Evolutionary conservation across 306 rosid species (phyloP).

Genomic region (Vachellia collinsii): DNA sequence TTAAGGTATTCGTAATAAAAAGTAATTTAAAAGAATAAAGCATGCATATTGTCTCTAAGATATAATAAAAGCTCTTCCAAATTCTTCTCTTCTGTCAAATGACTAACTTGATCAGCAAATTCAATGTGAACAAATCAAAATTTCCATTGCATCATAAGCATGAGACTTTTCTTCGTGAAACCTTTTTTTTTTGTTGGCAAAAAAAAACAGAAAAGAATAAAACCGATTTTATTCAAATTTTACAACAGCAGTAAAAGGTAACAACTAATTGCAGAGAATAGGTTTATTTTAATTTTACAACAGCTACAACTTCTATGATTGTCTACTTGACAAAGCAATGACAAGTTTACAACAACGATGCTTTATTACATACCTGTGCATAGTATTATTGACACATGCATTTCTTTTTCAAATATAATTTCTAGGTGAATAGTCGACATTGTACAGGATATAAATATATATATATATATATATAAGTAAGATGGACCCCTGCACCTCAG

Average conservation of each 20-base stretch:
- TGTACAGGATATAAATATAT: background rate
- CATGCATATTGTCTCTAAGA: background rate
- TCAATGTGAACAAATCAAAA: background rate
- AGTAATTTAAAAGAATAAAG: background rate
- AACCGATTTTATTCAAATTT: background rate
- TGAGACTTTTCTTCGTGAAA: background rate
- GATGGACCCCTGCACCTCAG: background rate
- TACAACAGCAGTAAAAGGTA: background rate
- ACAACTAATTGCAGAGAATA: background rate
- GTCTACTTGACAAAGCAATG: slow-evolving; percentile 5
- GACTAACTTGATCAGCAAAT: background rate
- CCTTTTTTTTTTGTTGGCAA: too few species aligned
- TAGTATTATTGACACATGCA: background rate
- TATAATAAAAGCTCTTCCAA: background rate
- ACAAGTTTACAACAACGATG: background rate
- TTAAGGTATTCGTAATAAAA: slow-evolving; percentile 9
- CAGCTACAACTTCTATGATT: too few species aligned
- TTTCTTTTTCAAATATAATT: slow-evolving; percentile 4
- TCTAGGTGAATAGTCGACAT: background rate
- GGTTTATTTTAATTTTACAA: too few species aligned
- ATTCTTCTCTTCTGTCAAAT: slow-evolving; percentile 2
- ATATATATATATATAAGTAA: slow-evolving; percentile 3
- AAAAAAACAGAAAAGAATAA: background rate
- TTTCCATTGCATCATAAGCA: background rate
- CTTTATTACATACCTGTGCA: background rate